phyloP scores from a whole-genome alignment of 257 asterid genomes.

The Gardenia jasminoides region DNA sequence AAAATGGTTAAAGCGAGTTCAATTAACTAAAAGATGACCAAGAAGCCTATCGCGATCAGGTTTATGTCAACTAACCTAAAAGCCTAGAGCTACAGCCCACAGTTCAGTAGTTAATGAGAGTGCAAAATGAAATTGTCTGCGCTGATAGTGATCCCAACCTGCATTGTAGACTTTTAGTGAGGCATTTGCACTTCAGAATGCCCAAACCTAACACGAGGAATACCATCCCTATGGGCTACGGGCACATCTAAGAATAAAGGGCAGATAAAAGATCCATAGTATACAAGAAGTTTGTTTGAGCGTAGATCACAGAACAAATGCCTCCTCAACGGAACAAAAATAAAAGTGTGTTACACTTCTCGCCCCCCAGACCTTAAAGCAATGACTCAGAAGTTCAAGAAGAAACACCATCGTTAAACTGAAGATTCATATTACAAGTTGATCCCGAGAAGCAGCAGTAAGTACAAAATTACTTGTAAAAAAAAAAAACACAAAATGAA shows the following conservation, averaged over 20 bases:
- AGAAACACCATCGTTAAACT: not conserved
- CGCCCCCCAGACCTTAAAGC: not conserved
- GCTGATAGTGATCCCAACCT: not conserved
- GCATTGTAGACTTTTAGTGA: not conserved
- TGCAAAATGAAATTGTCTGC: not conserved
- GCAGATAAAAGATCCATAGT: not conserved
- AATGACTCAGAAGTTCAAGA: not conserved
- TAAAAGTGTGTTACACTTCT: not conserved
- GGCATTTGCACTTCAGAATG: not conserved
- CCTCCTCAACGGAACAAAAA: not conserved
- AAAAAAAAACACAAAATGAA: slow-evolving; percentile 2
- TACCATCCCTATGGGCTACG: not conserved
- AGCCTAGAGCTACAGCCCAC: not conserved
- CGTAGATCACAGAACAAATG: too few species aligned
- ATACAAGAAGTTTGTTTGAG: too few species aligned
- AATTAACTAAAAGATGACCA: not conserved
- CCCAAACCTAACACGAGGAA: not conserved
- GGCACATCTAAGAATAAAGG: not conserved
- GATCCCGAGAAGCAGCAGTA: not conserved
- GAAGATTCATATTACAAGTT: not conserved
- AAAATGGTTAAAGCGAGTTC: too few species aligned
- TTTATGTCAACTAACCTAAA: not conserved
- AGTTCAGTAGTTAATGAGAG: not conserved
- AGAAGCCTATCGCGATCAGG: not conserved
- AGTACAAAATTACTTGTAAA: not conserved